A percentile compares a stretch with the other conserved stretches of the same genome.
Conservation (phyloP, 139 green algal species). For the Tetraselmis chui region DNA sequence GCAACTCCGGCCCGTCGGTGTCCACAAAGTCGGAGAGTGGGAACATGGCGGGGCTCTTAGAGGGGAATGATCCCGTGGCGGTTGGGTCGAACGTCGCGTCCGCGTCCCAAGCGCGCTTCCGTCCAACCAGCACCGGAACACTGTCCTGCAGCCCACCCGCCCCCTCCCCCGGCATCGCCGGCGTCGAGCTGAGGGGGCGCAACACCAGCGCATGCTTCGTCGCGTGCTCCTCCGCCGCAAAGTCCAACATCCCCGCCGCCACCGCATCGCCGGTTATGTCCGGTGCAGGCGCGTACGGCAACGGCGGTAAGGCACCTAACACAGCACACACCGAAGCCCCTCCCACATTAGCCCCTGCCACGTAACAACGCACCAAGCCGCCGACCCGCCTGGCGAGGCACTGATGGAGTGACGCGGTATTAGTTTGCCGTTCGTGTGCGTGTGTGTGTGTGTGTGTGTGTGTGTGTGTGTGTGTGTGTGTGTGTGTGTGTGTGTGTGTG, state of each 20-base stretch:
- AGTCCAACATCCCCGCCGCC: neutral
- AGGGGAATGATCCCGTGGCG: neutral
- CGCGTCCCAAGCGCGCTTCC: neutral
- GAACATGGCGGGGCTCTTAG: neutral
- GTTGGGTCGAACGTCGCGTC: neutral
- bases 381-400: no score
- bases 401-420: no score
- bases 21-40: neutral
- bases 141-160: neutral
- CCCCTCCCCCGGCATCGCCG: neutral
- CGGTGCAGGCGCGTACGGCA: neutral
- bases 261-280: neutral
- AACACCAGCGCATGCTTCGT: neutral
- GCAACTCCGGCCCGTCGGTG: neutral
- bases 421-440: no score
- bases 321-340: no score
- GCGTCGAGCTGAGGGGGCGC: neutral
- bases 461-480: no score
- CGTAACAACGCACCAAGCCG: no score
- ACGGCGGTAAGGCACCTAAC: neutral
- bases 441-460: no score
- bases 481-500: no score
- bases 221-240: neutral
- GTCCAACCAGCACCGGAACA: neutral
- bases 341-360: no score